Conservation (phyloP, 2,329 filamentous ascomycete genomes). For the Claviceps quebecensis region DNA sequence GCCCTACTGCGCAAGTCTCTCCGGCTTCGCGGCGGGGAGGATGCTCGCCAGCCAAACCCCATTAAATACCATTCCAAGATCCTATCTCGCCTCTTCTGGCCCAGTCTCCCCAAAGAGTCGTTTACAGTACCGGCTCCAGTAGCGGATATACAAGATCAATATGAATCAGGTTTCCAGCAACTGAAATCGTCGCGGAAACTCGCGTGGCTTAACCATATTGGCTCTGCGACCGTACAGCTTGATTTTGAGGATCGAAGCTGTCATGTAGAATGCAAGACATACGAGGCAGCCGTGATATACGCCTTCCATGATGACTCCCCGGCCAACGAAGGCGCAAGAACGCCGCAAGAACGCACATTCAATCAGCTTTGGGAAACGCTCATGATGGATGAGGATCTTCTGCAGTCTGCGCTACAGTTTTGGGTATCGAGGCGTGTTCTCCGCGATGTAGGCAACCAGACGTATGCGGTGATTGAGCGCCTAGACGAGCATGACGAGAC, state of each 20-base stretch:
- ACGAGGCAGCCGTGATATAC: slow-evolving; percentile 78
- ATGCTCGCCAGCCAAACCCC: slow-evolving; percentile 6
- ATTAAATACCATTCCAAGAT: slow-evolving; percentile 63
- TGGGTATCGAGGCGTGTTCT: slow-evolving; percentile 60
- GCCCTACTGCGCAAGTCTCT: slow-evolving; percentile 41
- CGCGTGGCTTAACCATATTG: slow-evolving; percentile 74
- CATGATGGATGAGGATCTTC: slow-evolving; percentile 60
- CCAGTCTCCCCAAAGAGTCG: slow-evolving; percentile 55
- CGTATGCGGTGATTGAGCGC: slow-evolving; percentile 55
- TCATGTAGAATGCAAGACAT: slow-evolving; percentile 59
- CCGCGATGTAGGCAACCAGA: slow-evolving; percentile 36
- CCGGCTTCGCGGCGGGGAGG: slow-evolving; percentile 9
- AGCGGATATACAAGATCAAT: slow-evolving; percentile 48
- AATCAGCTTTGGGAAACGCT: slow-evolving; percentile 43
- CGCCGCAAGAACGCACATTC: slow-evolving; percentile 29
- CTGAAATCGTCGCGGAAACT: slow-evolving; percentile 77
- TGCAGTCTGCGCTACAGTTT: slow-evolving; percentile 52
- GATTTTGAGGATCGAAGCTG: slow-evolving; percentile 71
- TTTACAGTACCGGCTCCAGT: slow-evolving; percentile 51
- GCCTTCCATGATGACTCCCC: slow-evolving; percentile 50
- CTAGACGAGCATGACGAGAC: slow-evolving; percentile 27
- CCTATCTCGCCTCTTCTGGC: slow-evolving; percentile 88
- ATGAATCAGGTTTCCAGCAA: slow-evolving; percentile 61
- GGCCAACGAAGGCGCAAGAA: no score
- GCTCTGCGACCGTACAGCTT: slow-evolving; percentile 66